Percentiles rank a stretch among this genome's conserved stretches.
These are phyloP conservation scores for Leucogyrophana mollusca DNA, from an alignment of 768 basidiomycete species.

Conservation along the genomic window DNA sequence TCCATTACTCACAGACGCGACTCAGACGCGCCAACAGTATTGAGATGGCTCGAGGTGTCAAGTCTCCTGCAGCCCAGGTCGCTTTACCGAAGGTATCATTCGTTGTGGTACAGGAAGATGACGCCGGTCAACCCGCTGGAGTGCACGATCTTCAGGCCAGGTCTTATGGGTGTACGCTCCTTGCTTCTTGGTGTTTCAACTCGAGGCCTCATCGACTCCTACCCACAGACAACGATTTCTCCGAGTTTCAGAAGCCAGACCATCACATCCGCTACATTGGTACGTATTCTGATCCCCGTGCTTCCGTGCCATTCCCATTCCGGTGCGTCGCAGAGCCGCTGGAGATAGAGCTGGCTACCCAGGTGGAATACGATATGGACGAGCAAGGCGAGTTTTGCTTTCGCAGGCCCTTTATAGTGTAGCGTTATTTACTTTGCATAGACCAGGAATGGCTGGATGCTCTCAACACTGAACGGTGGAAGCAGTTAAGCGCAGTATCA, in stretches of 20 bases:
- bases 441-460: constrained; percentile 95
- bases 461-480: constrained; percentile 79
- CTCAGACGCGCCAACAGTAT: background rate
- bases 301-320: background rate
- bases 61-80: constrained; percentile 33
- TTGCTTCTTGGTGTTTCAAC: constrained; percentile 1
- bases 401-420: background rate
- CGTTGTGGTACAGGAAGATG: constrained; percentile 62
- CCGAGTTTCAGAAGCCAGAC: constrained; percentile 73
- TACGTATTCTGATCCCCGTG: constrained; percentile 29
- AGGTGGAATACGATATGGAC: constrained; percentile 99
- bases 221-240: constrained; percentile 59
- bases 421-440: constrained; percentile 27
- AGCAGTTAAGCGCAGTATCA: constrained; percentile 65
- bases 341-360: constrained; percentile 86
- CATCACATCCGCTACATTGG: constrained; percentile 92
- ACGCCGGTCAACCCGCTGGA: constrained; percentile 57
- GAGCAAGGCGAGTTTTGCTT: constrained; percentile 74
- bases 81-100: constrained; percentile 69
- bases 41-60: constrained; percentile 38
- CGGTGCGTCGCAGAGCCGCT: constrained; percentile 65
- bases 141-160: constrained; percentile 62
- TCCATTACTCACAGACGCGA: background rate
- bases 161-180: constrained; percentile 70
- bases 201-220: background rate